phyloP scores from a whole-genome alignment of 805 yeast genomes.

The Suhomyces emberorum region DNA sequence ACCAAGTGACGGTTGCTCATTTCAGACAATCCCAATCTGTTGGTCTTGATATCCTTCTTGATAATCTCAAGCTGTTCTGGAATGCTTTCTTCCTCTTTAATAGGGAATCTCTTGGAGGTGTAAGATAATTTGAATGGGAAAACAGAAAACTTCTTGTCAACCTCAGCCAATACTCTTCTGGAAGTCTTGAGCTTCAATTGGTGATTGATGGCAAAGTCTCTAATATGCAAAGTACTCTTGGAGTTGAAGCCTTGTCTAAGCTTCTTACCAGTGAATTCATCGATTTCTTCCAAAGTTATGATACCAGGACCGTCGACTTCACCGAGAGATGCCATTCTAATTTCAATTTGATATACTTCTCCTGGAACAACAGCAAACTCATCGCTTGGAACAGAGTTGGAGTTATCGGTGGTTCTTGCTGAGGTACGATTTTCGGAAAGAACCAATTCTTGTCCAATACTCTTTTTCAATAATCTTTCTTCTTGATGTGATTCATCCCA shows the following conservation, averaged over 20 bases:
- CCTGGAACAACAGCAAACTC: constrained; percentile 73
- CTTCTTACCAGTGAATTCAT: constrained; percentile 60
- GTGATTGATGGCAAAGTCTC: constrained; percentile 84
- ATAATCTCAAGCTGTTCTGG: constrained; percentile 42
- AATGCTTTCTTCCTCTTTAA: constrained; percentile 37
- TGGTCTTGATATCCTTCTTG: constrained; percentile 54
- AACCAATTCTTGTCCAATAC: constrained; percentile 36
- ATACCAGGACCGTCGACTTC: constrained; percentile 59
- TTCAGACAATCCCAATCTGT: constrained; percentile 77
- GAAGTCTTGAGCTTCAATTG: constrained; percentile 73
- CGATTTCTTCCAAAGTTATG: constrained; percentile 64
- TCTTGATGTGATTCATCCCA: constrained; percentile 87
- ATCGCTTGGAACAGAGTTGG: constrained; percentile 68
- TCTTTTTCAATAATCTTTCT: constrained; percentile 46
- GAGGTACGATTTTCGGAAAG: constrained; percentile 21
- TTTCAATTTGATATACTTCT: constrained; percentile 83
- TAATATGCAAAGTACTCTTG: constrained; percentile 68
- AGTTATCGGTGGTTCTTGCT: constrained; percentile 13
- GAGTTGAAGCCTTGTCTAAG: constrained; percentile 52
- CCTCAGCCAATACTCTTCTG: constrained; percentile 62
- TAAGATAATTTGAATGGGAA: constrained; percentile 88
- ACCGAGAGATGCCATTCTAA: constrained; percentile 68
- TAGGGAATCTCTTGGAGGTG: constrained; percentile 61
- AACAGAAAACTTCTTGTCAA: constrained; percentile 76
- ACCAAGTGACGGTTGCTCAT: constrained; percentile 75